These are phyloP conservation scores for Phyllosticta citrichinensis DNA, from an alignment of 2,329 filamentous ascomycete genomes.

Conservation along the genomic window DNA sequence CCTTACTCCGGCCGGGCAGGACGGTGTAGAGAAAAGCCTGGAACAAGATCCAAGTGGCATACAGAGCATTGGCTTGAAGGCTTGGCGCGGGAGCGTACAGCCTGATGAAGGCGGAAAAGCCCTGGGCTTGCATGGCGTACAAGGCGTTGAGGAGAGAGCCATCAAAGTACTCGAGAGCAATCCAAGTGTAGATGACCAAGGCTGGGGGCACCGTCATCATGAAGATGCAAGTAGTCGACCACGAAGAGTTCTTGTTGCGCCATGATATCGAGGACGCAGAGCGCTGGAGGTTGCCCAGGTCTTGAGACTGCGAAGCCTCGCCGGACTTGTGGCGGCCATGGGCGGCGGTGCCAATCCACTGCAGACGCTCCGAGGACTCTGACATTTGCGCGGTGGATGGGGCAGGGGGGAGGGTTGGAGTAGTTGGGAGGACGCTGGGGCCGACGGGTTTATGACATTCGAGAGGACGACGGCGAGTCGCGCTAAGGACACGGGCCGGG, in stretches of 20 bases:
- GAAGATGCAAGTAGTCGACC: conserved; percentile 6
- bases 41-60: conserved; percentile 8
- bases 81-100: conserved; percentile 4
- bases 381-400: neutral
- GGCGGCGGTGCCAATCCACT: conserved; percentile 8
- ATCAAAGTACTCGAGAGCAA: conserved; percentile 9
- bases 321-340: neutral
- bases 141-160: conserved; percentile 1
- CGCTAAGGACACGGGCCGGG: neutral
- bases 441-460: neutral
- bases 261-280: conserved; percentile 5
- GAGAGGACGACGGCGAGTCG: neutral
- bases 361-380: conserved; percentile 4
- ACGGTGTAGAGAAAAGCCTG: conserved; percentile 9
- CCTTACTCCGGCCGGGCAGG: conserved; percentile 4
- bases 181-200: conserved; percentile 8
- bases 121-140: conserved; percentile 3
- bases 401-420: neutral
- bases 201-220: conserved; percentile 8
- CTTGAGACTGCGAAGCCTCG: neutral
- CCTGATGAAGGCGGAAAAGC: neutral
- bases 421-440: neutral
- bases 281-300: neutral
- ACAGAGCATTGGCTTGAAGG: neutral
- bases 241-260: conserved; percentile 8